phyloP scores from a whole-genome alignment of 106 monocot genomes.

The Allium fistulosum region DNA sequence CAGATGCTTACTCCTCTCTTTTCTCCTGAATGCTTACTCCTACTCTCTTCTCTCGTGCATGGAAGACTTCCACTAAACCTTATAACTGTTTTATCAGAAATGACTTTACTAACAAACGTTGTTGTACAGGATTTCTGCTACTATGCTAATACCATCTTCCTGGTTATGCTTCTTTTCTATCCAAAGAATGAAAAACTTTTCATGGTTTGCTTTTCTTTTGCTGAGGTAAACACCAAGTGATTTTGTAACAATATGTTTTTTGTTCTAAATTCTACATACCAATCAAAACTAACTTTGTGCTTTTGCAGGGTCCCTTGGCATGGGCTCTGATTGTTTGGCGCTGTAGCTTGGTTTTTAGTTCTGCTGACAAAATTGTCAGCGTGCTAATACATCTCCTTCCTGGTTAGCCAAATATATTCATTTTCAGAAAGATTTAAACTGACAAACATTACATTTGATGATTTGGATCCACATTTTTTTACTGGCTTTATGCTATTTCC shows the following conservation, averaged over 20 bases:
- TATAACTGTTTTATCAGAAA: too few relatives aligned
- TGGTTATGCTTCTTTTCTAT: constrained; percentile 84
- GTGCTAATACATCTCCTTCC: constrained; percentile 97
- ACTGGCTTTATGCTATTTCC: too few relatives aligned
- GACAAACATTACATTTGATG: too few relatives aligned
- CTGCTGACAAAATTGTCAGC: constrained; percentile 93
- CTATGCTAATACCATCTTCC: constrained; percentile 93
- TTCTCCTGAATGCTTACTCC: too few relatives aligned
- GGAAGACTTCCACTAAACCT: too few relatives aligned
- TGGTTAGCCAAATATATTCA: constrained; percentile 36
- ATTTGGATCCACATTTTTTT: too few relatives aligned
- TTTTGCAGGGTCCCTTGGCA: constrained; percentile 81
- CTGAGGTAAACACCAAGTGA: constrained; percentile 57
- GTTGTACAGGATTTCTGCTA: constrained; percentile 93
- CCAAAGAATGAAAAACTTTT: constrained; percentile 95
- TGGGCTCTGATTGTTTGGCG: constrained; percentile 99
- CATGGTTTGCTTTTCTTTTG: constrained; percentile 99
- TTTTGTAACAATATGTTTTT: too few relatives aligned
- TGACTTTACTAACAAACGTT: neutral
- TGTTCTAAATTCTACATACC: too few relatives aligned
- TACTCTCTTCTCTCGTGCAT: too few relatives aligned
- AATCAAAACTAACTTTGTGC: too few relatives aligned
- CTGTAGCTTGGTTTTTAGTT: constrained; percentile 93
- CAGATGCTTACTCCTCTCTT: too few relatives aligned
- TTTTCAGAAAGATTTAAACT: too few relatives aligned